These are phyloP conservation scores for Dothideomycetes sp. DNA, from an alignment of 2,329 filamentous ascomycete genomes.

Conservation along the genomic window DNA sequence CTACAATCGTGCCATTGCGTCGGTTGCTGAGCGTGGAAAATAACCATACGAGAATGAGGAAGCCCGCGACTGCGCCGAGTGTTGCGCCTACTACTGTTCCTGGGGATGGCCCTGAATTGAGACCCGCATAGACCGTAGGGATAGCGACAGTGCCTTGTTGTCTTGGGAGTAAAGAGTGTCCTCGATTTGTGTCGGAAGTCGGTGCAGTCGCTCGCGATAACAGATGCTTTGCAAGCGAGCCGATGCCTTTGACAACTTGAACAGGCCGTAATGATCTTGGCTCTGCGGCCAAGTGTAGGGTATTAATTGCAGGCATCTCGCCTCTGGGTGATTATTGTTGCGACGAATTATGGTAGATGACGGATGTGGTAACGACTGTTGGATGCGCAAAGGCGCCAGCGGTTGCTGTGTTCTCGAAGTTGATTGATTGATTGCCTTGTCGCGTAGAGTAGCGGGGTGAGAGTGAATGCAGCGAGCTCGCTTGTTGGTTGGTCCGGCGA, in stretches of 20 bases:
- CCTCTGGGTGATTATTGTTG: neutral
- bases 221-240: neutral
- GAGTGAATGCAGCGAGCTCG: no score
- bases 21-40: constrained; percentile 29
- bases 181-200: neutral
- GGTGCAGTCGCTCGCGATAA: neutral
- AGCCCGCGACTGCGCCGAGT: constrained; percentile 41
- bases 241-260: neutral
- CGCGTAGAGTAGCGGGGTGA: no score
- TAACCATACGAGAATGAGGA: constrained; percentile 42
- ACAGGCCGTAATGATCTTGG: neutral
- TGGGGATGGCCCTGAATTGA: constrained; percentile 41
- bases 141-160: constrained; percentile 37
- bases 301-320: neutral
- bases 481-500: neutral
- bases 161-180: constrained; percentile 4
- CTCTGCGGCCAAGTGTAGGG: neutral
- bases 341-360: neutral
- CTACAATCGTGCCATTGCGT: constrained; percentile 11
- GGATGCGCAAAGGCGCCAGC: neutral
- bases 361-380: neutral
- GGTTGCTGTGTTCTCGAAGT: neutral
- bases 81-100: constrained; percentile 52
- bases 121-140: constrained; percentile 48
- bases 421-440: neutral